phyloP scores from a whole-genome alignment of 257 asterid species.

The Gentiana macrophylla region DNA sequence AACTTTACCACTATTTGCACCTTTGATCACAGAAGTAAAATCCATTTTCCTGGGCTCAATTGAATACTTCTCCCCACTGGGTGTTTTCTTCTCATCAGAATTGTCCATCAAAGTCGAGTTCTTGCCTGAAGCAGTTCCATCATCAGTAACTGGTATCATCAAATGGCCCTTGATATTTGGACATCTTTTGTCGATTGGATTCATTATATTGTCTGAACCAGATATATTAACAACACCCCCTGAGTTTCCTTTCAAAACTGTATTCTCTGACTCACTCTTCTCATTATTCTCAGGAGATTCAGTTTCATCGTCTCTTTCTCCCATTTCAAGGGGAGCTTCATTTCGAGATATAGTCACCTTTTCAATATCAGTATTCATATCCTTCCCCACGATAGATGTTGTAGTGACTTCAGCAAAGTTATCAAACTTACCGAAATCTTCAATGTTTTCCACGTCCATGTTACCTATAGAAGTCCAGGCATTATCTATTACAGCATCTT shows the following conservation, averaged over 20 bases:
- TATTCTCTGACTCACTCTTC: slow-evolving; percentile 15
- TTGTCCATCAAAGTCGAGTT: slow-evolving; percentile 20
- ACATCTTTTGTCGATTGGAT: slow-evolving; percentile 14
- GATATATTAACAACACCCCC: slow-evolving; percentile 16
- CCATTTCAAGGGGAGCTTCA: slow-evolving; percentile 11
- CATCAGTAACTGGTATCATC: slow-evolving; percentile 16
- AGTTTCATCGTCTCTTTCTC: slow-evolving; percentile 27
- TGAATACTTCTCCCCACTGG: slow-evolving; percentile 34
- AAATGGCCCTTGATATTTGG: slow-evolving; percentile 7
- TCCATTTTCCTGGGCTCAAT: slow-evolving; percentile 21
- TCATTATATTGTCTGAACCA: slow-evolving; percentile 12
- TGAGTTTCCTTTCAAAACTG: slow-evolving; percentile 9
- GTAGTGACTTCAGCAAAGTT: slow-evolving; percentile 17
- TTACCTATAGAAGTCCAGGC: slow-evolving; percentile 14
- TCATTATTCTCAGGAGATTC: slow-evolving; percentile 30
- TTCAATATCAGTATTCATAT: slow-evolving; percentile 4
- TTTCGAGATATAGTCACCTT: slow-evolving; percentile 4
- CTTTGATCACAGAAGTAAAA: slow-evolving; percentile 7
- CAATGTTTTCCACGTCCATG: slow-evolving; percentile 14
- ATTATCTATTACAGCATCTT: slow-evolving; percentile 13
- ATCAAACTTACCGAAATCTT: slow-evolving; percentile 16
- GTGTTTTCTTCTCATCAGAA: slow-evolving; percentile 18
- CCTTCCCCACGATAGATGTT: slow-evolving; percentile 9
- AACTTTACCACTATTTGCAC: slow-evolving; percentile 20
- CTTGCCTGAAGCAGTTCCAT: slow-evolving; percentile 20